These are phyloP conservation scores for Laguncularia racemosa DNA, from an alignment of 345 rosid genomes.

Conservation along the genomic window DNA sequence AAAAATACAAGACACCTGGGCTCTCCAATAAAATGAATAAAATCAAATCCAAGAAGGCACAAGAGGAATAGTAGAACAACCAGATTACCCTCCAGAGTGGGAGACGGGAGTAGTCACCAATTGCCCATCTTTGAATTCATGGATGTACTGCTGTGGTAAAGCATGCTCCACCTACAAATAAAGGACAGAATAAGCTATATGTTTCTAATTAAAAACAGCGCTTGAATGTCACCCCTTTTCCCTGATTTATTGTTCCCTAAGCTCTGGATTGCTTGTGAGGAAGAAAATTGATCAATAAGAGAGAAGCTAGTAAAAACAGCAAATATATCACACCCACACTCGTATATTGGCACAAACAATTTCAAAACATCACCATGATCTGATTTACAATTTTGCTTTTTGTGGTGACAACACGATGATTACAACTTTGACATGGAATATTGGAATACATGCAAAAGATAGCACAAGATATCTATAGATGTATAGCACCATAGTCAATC, in stretches of 20 bases:
- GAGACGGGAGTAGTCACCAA: conserved; percentile 85
- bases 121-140: conserved; percentile 55
- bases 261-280: too few species aligned
- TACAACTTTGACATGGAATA: too few species aligned
- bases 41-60: conserved; percentile 6
- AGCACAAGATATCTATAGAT: too few species aligned
- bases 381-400: too few species aligned
- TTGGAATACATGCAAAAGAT: too few species aligned
- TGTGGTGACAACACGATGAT: too few species aligned
- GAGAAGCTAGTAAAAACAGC: too few species aligned
- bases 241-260: background rate
- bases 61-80: conserved; percentile 1
- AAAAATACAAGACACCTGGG: conserved; percentile 10
- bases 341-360: too few species aligned
- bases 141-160: conserved; percentile 78
- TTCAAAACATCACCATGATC: too few species aligned
- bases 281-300: too few species aligned
- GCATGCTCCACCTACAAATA: conserved; percentile 72
- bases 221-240: background rate
- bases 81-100: conserved; percentile 80
- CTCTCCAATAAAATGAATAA: conserved; percentile 6
- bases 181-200: background rate
- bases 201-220: background rate
- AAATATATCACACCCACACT: too few species aligned
- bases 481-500: too few species aligned